A percentile compares a stretch with the other conserved stretches of the same genome.
Evolutionary conservation across 495 filamentous ascomycete genomes (phyloP).

Genomic region (Penicillium verhagenii): DNA sequence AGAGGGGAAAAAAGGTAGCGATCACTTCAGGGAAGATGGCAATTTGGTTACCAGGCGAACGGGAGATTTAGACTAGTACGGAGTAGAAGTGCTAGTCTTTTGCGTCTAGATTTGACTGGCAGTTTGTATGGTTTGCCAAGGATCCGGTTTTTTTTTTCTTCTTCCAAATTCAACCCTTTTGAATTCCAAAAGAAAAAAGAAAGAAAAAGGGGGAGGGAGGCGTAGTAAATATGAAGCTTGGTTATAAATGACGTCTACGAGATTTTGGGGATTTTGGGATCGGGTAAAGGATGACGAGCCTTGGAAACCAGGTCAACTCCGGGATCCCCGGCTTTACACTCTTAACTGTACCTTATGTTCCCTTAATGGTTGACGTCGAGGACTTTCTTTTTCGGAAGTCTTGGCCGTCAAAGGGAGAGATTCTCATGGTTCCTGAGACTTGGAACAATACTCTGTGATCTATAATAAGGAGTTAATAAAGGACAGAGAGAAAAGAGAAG

Average conservation of each 20-base stretch:
- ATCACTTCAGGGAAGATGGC: constrained; percentile 3
- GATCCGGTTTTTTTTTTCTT: background rate
- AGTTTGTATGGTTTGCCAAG: background rate
- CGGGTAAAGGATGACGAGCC: constrained; percentile 19
- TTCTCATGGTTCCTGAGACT: background rate
- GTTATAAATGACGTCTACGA: constrained; percentile 26
- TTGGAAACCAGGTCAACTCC: constrained; percentile 8
- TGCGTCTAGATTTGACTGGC: background rate
- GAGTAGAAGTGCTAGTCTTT: background rate
- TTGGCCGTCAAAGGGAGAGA: constrained; percentile 2
- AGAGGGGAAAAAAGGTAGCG: background rate
- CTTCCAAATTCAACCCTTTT: background rate
- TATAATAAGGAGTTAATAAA: background rate
- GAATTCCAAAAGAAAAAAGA: background rate
- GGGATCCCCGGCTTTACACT: constrained; percentile 12
- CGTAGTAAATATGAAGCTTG: constrained; percentile 3
- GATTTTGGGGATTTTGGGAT: constrained; percentile 9
- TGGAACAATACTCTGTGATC: background rate
- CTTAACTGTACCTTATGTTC: background rate
- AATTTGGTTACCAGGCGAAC: constrained; percentile 30
- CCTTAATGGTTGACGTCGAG: constrained; percentile 24
- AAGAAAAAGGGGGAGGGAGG: background rate
- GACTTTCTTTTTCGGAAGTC: constrained; percentile 19
- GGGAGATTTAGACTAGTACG: constrained; percentile 6
- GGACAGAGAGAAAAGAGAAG: no score